Percentiles rank a stretch among this genome's conserved stretches.
Conservation (phyloP, 148 eudicot species). For the Chenopodium album region DNA sequence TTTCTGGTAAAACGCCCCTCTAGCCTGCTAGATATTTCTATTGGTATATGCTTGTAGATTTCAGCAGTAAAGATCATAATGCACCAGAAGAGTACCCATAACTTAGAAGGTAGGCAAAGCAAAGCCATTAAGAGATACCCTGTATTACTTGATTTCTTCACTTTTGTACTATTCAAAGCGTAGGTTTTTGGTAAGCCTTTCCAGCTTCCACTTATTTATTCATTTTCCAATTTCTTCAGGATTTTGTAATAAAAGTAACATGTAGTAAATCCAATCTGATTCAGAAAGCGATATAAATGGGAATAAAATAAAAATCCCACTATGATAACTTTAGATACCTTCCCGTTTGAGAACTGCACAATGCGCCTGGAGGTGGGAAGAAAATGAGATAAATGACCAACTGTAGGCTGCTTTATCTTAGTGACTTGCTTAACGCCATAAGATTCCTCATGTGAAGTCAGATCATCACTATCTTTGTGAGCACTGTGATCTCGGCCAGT, state of each 20-base stretch:
- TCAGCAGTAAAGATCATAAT: not conserved
- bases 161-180: not conserved
- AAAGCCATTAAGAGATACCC: not conserved
- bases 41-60: not conserved
- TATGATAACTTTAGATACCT: conserved; percentile 42
- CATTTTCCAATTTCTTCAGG: not conserved
- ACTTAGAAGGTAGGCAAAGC: not conserved
- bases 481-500: conserved; percentile 41
- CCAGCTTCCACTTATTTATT: not conserved
- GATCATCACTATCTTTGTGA: conserved; percentile 26
- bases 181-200: not conserved
- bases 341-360: conserved; percentile 95
- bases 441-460: conserved; percentile 26
- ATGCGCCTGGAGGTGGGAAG: conserved; percentile 93
- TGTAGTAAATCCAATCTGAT: not conserved
- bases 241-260: no score
- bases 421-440: conserved; percentile 25
- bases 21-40: not conserved
- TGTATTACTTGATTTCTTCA: not conserved
- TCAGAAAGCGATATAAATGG: not conserved
- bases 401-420: conserved; percentile 27
- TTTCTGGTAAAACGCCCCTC: not conserved
- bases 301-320: not conserved
- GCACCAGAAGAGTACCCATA: not conserved
- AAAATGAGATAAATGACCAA: conserved; percentile 62